Percentiles rank a stretch among this genome's conserved stretches.
These are phyloP conservation scores for Boletus vinaceobasis DNA, from an alignment of 768 basidiomycete genomes.

Conservation along the genomic window DNA sequence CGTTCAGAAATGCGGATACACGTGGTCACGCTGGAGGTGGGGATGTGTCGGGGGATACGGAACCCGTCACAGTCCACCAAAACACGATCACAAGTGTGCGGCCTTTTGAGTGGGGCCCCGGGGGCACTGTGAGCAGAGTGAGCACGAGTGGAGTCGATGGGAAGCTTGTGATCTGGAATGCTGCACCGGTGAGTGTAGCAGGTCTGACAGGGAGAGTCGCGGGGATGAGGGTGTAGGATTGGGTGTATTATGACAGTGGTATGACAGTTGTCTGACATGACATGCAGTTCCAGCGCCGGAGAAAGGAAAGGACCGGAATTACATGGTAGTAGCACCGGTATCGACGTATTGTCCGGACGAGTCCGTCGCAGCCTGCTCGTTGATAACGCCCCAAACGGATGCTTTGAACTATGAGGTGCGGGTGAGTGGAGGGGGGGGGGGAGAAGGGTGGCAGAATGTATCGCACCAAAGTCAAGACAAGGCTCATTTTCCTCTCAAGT, in stretches of 20 bases:
- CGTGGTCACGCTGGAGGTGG: slow-evolving; percentile 46
- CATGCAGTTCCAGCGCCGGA: background rate
- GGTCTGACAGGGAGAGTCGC: slow-evolving; percentile 48
- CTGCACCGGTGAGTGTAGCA: slow-evolving; percentile 48
- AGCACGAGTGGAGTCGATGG: slow-evolving; percentile 95
- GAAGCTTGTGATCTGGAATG: slow-evolving; percentile 86
- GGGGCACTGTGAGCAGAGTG: slow-evolving; percentile 64
- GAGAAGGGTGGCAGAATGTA: background rate
- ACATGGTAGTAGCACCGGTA: slow-evolving; percentile 12
- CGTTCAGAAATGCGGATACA: slow-evolving; percentile 88
- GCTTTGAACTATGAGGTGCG: slow-evolving; percentile 73
- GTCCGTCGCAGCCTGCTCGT: slow-evolving; percentile 54
- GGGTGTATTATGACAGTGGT: background rate
- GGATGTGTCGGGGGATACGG: slow-evolving; percentile 52
- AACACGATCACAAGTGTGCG: slow-evolving; percentile 96
- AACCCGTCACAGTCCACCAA: slow-evolving; percentile 89
- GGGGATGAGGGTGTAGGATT: slow-evolving; percentile 40
- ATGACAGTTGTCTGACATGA: background rate
- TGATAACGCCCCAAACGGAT: slow-evolving; percentile 93
- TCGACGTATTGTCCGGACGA: slow-evolving; percentile 17
- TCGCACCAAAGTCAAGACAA: slow-evolving; percentile 84
- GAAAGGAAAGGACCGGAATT: background rate
- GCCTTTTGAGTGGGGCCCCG: slow-evolving; percentile 55
- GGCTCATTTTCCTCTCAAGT: slow-evolving; percentile 91
- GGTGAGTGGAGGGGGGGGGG: slow-evolving; percentile 1